These are phyloP conservation scores for Physaria fendleri DNA, from an alignment of 345 rosid species.

Conservation along the genomic window DNA sequence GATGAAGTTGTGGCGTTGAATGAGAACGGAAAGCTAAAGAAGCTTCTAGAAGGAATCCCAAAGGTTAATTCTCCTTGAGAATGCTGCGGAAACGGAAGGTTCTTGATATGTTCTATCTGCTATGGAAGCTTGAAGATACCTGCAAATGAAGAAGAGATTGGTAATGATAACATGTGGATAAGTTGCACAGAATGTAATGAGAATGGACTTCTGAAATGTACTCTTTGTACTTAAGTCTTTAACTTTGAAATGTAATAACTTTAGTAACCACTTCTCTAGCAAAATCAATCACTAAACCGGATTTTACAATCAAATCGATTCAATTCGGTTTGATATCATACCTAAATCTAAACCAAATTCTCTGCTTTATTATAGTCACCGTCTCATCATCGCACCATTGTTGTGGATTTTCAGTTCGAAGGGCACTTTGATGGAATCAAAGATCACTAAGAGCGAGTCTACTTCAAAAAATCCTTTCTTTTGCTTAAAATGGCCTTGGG, in stretches of 20 bases:
- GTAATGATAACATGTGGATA: constrained; percentile 22
- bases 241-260: constrained; percentile 3
- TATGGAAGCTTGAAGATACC: constrained; percentile 60
- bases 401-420: background rate
- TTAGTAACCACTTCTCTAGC: constrained; percentile 81
- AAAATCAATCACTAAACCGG: constrained; percentile 65
- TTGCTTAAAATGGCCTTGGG: constrained; percentile 89
- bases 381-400: background rate
- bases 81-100: constrained; percentile 48
- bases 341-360: background rate
- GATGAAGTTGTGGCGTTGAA: constrained; percentile 61
- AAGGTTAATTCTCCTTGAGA: constrained; percentile 34
- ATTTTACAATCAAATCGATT: too few relatives aligned
- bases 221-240: constrained; percentile 37
- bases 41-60: constrained; percentile 41
- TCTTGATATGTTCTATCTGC: constrained; percentile 64
- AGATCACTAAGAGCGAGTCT: constrained; percentile 22
- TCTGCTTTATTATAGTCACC: background rate
- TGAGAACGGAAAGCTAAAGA: constrained; percentile 76
- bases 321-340: background rate
- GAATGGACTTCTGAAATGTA: constrained; percentile 73
- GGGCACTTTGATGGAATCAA: constrained; percentile 9
- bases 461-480: constrained; percentile 38
- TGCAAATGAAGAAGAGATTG: constrained; percentile 17
- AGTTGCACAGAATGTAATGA: constrained; percentile 73